Base-by-base conservation (phyloP, 306 rosid species). In the Arachis stenosperma region DNA sequence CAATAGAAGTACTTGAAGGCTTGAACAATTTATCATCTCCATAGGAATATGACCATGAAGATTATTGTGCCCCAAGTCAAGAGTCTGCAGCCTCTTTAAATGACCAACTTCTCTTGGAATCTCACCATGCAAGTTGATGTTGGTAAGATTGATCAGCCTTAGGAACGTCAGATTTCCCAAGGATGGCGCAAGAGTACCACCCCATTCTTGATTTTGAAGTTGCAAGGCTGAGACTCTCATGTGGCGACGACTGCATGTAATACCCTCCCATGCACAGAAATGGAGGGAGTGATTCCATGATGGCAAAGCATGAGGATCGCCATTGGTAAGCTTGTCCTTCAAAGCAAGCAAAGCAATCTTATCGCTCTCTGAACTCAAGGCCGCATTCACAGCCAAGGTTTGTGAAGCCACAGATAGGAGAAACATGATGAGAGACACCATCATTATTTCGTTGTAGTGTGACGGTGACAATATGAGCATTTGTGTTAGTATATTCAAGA, bases 281-380 rank as follows among this genome's bases (percentile, higher is more conserved):
- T 33, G 79, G 4, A 61, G 42, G 57, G 83, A 78, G 0, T 78
- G 3, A n/a, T 82, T 82, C 86, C 86, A 82, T 69, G 80, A 69
- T 42, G 77, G 77, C 0, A 82, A 48, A 58, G 82, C 39, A 22
- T 74, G 17, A 2, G 71, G 64, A 4, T 40, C 4, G 5, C 77
- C 67, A 50, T 74, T 69, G 5, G 75, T 78, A 14, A 78, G 66
- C 29, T 74, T 78, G 4, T 78, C 63, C 3, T 78, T 69, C 62
- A 82, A 41, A 48, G 12, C 54, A 2, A 82, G 70, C 59, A 74
- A 47, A 43, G 79, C 66, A 0, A 63, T 12, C 5, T 69, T 80
- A 48, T 80, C 81, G 39, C 65, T 57, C n/a, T 65, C 70, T 48
- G 81, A 57, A n/a, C 53, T 73, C 70, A 41, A 50, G 29, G 27